Evolutionary conservation across 1,284 basidiomycete genomes (phyloP).

Genomic region (Rhodotorula mucilaginosa): DNA sequence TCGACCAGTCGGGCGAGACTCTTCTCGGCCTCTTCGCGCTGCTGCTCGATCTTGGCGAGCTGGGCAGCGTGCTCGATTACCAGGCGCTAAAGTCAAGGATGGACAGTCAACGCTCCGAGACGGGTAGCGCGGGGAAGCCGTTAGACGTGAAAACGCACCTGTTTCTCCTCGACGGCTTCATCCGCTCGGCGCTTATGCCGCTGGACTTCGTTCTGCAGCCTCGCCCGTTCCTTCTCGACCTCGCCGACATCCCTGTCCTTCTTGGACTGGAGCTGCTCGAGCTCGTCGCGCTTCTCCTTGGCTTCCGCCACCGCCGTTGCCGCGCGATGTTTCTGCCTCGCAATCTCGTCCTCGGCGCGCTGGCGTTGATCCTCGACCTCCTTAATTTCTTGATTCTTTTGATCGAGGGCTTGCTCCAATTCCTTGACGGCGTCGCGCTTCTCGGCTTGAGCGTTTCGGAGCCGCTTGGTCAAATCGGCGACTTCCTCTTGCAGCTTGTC

Average conservation of each 20-base stretch:
- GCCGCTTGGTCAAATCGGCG: neutral
- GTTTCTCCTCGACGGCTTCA: neutral
- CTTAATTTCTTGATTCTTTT: neutral
- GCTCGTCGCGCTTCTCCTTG: conserved; percentile 3
- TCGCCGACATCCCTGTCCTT: neutral
- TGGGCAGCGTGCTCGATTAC: neutral
- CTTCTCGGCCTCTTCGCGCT: conserved; percentile 7
- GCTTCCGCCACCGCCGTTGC: neutral
- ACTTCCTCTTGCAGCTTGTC: neutral
- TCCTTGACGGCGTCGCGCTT: neutral
- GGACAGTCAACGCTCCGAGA: neutral
- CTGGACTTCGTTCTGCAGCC: conserved; percentile 4
- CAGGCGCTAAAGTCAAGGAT: neutral
- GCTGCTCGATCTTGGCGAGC: conserved; percentile 1
- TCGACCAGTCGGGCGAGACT: conserved; percentile 10
- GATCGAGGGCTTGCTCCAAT: neutral
- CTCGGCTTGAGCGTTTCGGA: neutral
- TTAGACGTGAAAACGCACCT: neutral
- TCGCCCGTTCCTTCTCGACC: conserved; percentile 3
- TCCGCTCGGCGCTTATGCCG: conserved; percentile 8
- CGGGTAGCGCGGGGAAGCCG: neutral
- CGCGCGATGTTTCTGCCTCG: neutral
- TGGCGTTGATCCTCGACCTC: neutral
- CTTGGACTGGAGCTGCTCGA: neutral
- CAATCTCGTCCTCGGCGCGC: neutral